Evolutionary conservation across 345 rosid genomes (phyloP).

Genomic region (Mallotus nudiflorus): DNA sequence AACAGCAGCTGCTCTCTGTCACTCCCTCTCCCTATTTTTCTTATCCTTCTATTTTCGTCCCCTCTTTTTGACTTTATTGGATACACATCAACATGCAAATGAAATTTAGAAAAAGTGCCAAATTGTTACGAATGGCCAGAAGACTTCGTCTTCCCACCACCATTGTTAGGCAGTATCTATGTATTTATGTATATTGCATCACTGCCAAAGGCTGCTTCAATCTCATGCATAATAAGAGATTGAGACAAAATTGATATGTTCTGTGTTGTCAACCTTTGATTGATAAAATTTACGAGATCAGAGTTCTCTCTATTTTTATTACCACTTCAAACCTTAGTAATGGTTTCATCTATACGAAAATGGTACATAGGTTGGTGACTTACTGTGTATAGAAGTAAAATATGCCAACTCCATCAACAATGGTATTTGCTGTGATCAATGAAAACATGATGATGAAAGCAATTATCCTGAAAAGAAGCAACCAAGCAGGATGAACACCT

Average conservation of each 20-base stretch:
- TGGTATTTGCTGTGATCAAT: constrained; percentile 52
- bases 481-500: constrained; percentile 70
- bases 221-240: neutral
- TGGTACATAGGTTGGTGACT: constrained; percentile 35
- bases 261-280: neutral
- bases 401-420: constrained; percentile 62
- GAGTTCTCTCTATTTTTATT: neutral
- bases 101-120: constrained; percentile 6
- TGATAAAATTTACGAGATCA: too few relatives aligned
- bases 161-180: neutral
- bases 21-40: too few relatives aligned
- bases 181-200: neutral
- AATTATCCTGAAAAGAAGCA: constrained; percentile 58
- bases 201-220: neutral
- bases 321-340: constrained; percentile 7
- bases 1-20: neutral
- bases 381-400: constrained; percentile 94
- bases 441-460: constrained; percentile 58
- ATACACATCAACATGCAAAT: constrained; percentile 1
- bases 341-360: constrained; percentile 1
- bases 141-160: neutral
- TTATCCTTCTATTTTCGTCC: too few relatives aligned
- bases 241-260: neutral
- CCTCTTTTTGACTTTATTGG: neutral
- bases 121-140: neutral